Percentiles rank a stretch among this genome's conserved stretches.
Conservation (phyloP, 1,284 basidiomycete genomes). For the Takashimella koratensis region DNA sequence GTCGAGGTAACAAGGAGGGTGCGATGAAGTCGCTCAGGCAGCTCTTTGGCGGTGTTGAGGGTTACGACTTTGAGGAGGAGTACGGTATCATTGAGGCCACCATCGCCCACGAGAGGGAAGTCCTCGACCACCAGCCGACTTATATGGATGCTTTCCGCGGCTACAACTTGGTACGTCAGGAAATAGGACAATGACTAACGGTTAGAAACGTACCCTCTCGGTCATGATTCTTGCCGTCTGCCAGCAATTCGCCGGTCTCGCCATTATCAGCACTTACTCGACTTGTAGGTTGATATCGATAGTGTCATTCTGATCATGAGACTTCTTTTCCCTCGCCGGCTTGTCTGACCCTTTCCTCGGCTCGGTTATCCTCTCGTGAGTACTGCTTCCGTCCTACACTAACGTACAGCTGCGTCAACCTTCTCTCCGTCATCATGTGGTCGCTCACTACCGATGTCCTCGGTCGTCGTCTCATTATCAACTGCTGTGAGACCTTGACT, state of each 20-base stretch:
- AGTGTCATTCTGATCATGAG: not conserved
- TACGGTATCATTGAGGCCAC: slow-evolving; percentile 19
- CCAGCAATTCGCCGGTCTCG: slow-evolving; percentile 17
- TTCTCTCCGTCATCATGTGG: slow-evolving; percentile 15
- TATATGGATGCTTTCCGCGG: slow-evolving; percentile 15
- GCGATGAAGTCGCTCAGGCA: slow-evolving; percentile 15
- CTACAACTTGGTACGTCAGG: slow-evolving; percentile 12
- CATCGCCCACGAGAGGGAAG: slow-evolving; percentile 19
- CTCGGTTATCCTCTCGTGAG: slow-evolving; percentile 19
- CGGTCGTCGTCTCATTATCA: slow-evolving; percentile 16
- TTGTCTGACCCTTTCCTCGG: slow-evolving; percentile 25
- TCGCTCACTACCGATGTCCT: slow-evolving; percentile 12
- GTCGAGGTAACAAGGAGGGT: slow-evolving; percentile 14
- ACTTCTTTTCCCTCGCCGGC: slow-evolving; percentile 26
- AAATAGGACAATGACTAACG: not conserved
- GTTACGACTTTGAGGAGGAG: slow-evolving; percentile 32
- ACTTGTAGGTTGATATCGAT: slow-evolving; percentile 14
- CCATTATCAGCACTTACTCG: slow-evolving; percentile 20
- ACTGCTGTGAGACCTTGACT: slow-evolving; percentile 4
- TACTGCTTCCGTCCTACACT: slow-evolving; percentile 1
- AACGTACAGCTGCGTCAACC: slow-evolving; percentile 12
- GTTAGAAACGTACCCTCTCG: slow-evolving; percentile 12
- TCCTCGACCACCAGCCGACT: not conserved
- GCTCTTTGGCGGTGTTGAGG: slow-evolving; percentile 24
- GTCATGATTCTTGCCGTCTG: slow-evolving; percentile 14